These are phyloP conservation scores for Pichia phayaonensis DNA, from an alignment of 805 yeast genomes.

Conservation along the genomic window DNA sequence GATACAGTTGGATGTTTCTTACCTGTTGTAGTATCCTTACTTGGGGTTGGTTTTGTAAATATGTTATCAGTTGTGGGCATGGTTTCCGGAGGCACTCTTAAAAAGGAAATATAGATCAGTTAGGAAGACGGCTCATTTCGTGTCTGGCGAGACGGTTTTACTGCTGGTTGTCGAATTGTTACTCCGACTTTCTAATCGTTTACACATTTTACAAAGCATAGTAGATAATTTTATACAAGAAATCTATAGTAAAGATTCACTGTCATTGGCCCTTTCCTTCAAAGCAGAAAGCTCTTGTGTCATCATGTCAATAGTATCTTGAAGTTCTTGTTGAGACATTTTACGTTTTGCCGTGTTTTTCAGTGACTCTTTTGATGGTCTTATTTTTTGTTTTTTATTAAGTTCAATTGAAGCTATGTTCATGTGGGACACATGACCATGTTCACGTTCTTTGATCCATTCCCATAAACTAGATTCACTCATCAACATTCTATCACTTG, in stretches of 20 bases:
- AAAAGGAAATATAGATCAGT: neutral
- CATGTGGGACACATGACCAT: neutral
- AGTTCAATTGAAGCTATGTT: neutral
- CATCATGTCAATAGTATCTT: conserved; percentile 39
- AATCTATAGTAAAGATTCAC: neutral
- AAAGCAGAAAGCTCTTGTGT: conserved; percentile 35
- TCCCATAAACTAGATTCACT: conserved; percentile 64
- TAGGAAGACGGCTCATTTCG: neutral
- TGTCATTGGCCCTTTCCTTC: conserved; percentile 5
- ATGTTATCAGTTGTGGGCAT: neutral
- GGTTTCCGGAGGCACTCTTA: neutral
- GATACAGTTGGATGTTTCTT: neutral
- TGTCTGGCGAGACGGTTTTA: neutral
- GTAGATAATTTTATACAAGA: neutral
- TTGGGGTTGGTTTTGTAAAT: neutral
- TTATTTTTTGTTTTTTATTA: neutral
- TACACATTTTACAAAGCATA: neutral
- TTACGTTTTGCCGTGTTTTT: conserved; percentile 1
- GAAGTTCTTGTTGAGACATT: conserved; percentile 35
- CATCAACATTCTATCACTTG: conserved; percentile 29
- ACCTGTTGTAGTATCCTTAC: neutral
- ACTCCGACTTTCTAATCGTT: neutral
- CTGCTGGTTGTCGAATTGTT: no score
- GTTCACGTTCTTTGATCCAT: conserved; percentile 44
- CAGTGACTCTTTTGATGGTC: neutral